Conservation (phyloP, 768 basidiomycete species). For the Tricholoma matsutake region DNA sequence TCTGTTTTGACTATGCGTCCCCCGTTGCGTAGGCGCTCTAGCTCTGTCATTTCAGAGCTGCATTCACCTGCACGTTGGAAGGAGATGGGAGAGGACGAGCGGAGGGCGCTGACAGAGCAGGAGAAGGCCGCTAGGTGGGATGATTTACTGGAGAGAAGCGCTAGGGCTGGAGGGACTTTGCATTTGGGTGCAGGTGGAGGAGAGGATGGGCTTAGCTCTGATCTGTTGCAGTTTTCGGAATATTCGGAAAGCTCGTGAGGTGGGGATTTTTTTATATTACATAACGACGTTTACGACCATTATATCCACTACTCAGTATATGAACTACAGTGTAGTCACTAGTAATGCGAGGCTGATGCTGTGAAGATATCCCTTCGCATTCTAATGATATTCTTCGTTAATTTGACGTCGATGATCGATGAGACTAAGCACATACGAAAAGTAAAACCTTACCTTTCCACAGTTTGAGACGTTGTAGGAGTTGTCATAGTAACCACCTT, state of each 20-base stretch:
- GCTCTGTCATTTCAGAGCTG: constrained; percentile 18
- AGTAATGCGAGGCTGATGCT: no score
- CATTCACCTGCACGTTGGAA: constrained; percentile 39
- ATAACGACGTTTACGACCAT: no score
- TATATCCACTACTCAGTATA: no score
- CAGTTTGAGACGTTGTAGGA: no score
- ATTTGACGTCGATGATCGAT: no score
- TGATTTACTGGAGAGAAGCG: constrained; percentile 63
- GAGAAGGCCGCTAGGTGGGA: constrained; percentile 76
- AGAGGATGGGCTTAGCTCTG: constrained; percentile 15
- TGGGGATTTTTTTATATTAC: no score
- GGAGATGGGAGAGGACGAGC: constrained; percentile 22
- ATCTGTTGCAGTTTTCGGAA: constrained; percentile 16
- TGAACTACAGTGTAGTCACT: no score
- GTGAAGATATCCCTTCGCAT: no score
- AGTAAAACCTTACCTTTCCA: no score
- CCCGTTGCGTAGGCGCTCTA: constrained; percentile 13
- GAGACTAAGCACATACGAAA: no score
- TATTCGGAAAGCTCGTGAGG: constrained; percentile 1
- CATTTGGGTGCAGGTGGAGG: constrained; percentile 44
- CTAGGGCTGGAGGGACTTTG: constrained; percentile 69
- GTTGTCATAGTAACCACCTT: no score
- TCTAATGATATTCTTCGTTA: no score
- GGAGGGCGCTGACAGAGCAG: constrained; percentile 50
- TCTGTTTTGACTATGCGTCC: constrained; percentile 19